Evolutionary conservation across 1,284 basidiomycete genomes (phyloP).

Genomic region (Thelephora terrestris): DNA sequence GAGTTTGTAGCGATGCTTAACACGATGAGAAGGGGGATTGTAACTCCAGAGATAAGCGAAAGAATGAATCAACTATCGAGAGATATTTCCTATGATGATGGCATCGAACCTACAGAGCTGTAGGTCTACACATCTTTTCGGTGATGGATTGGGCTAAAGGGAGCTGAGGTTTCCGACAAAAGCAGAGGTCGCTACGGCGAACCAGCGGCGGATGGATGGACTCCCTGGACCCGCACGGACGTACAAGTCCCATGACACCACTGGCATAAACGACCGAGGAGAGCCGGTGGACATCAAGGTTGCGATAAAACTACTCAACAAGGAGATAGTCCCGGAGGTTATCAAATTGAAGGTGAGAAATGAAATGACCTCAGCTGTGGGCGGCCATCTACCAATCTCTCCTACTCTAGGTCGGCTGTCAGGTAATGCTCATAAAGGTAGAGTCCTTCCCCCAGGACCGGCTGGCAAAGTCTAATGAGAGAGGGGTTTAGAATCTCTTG

Average conservation of each 20-base stretch:
- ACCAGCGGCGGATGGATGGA: background rate
- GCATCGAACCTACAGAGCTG: slow-evolving; percentile 77
- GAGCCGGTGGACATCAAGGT: slow-evolving; percentile 10
- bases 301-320: slow-evolving; percentile 20
- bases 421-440: slow-evolving; percentile 74
- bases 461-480: background rate
- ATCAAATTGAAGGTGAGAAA: slow-evolving; percentile 20
- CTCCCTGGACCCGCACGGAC: background rate
- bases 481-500: slow-evolving; percentile 29
- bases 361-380: background rate
- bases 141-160: background rate
- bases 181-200: background rate
- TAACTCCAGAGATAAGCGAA: slow-evolving; percentile 35
- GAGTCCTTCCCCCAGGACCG: background rate
- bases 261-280: slow-evolving; percentile 2
- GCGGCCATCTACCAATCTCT: background rate
- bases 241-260: background rate
- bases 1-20: slow-evolving; percentile 67
- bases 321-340: slow-evolving; percentile 21
- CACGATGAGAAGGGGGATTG: slow-evolving; percentile 52
- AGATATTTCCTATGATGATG: slow-evolving; percentile 54
- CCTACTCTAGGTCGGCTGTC: slow-evolving; percentile 35
- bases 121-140: slow-evolving; percentile 23
- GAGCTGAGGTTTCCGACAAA: too few relatives aligned
- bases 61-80: slow-evolving; percentile 55